phyloP scores from a whole-genome alignment of 257 asterid genomes.

The Solanum pimpinellifolium region DNA sequence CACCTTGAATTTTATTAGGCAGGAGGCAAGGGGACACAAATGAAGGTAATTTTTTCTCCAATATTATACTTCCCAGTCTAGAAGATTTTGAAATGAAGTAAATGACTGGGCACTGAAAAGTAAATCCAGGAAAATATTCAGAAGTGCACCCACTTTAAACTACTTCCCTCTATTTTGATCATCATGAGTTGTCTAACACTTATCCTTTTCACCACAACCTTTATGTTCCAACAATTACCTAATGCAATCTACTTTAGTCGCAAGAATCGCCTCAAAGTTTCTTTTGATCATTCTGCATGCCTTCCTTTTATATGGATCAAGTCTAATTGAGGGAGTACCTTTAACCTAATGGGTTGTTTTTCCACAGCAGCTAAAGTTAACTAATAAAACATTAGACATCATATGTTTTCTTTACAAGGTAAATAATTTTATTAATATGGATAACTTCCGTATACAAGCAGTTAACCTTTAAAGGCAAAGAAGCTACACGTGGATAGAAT shows the following conservation, averaged over 20 bases:
- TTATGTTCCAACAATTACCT: background rate
- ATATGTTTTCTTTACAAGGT: background rate
- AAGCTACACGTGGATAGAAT: background rate
- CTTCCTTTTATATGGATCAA: background rate
- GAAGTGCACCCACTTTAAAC: background rate
- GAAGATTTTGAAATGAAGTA: background rate
- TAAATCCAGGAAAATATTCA: background rate
- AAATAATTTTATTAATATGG: background rate
- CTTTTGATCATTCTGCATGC: background rate
- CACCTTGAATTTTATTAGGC: background rate
- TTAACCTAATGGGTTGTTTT: background rate
- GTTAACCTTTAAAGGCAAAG: background rate
- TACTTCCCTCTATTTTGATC: background rate
- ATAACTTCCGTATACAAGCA: background rate
- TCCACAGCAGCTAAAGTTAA: background rate
- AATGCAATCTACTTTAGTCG: background rate
- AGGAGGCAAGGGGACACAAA: background rate
- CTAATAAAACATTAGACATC: background rate
- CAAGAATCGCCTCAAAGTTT: background rate
- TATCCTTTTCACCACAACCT: background rate
- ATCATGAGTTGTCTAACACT: background rate
- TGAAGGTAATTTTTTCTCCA: background rate
- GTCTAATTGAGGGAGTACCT: background rate
- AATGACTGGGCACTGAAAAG: background rate
- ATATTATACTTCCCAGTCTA: background rate